A percentile compares a stretch with the other conserved stretches of the same genome.
phyloP scores from a whole-genome alignment of 140 eudicot genomes.

The Stevia rebaudiana region DNA sequence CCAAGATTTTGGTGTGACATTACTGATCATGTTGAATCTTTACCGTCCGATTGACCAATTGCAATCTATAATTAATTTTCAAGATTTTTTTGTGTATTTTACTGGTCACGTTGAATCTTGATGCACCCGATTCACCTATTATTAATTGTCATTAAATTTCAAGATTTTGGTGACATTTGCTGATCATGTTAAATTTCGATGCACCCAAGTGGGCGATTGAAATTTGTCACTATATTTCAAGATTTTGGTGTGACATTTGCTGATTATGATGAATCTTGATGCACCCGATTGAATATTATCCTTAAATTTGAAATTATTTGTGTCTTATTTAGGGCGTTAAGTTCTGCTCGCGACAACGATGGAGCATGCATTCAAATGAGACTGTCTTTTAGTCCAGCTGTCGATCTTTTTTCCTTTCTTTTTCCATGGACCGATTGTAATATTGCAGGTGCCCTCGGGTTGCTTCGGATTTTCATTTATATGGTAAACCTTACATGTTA shows the following conservation, averaged over 20 bases:
- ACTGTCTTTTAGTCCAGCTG: slow-evolving; percentile 59
- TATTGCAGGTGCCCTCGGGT: slow-evolving; percentile 55
- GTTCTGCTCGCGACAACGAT: slow-evolving; percentile 39
- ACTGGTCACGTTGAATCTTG: too few species aligned
- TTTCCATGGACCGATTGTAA: slow-evolving; percentile 64
- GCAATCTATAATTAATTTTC: neutral
- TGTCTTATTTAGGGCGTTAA: slow-evolving; percentile 43
- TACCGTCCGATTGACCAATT: too few species aligned
- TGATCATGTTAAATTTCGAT: neutral
- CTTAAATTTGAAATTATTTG: neutral
- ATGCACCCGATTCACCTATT: too few species aligned
- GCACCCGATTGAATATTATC: neutral
- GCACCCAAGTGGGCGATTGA: neutral
- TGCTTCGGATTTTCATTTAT: slow-evolving; percentile 50
- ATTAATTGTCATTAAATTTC: neutral
- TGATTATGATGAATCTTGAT: neutral
- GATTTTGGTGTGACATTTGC: neutral
- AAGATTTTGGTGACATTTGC: neutral
- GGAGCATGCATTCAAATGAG: slow-evolving; percentile 66
- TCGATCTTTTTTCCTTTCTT: slow-evolving; percentile 46
- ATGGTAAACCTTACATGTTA: slow-evolving; percentile 28
- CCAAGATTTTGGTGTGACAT: neutral
- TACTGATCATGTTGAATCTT: too few species aligned
- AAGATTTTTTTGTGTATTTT: neutral
- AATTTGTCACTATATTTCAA: neutral